Percentiles rank a stretch among this genome's conserved stretches.
phyloP scores from a whole-genome alignment of 2,329 filamentous ascomycete species.

The Sphaerostilbella broomeana region DNA sequence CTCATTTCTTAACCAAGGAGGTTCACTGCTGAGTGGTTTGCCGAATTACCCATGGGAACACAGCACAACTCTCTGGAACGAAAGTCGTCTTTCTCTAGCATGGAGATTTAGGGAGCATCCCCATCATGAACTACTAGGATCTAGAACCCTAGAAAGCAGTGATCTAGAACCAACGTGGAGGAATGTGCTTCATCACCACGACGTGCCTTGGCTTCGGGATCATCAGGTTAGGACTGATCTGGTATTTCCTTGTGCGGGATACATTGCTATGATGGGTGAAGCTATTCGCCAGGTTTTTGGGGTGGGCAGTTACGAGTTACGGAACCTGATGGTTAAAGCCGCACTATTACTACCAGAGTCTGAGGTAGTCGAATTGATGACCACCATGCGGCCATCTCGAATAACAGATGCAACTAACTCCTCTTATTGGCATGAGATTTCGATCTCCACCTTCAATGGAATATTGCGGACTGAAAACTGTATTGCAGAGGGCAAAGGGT shows the following conservation, averaged over 20 bases:
- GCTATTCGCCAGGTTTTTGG: conserved; percentile 23
- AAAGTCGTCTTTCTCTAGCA: conserved; percentile 20
- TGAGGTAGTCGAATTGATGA: conserved; percentile 13
- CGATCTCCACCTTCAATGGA: conserved; percentile 13
- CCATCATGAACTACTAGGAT: conserved; percentile 26
- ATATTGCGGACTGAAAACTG: conserved; percentile 10
- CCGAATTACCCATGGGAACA: conserved; percentile 23
- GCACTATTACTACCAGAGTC: conserved; percentile 11
- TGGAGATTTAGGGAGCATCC: conserved; percentile 17
- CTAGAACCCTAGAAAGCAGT: conserved; percentile 23
- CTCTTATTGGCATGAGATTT: conserved; percentile 14
- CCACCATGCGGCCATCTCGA: conserved; percentile 8
- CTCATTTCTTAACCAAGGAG: background rate
- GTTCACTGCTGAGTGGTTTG: conserved; percentile 29
- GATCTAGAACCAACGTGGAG: conserved; percentile 32
- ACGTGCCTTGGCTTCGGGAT: conserved; percentile 39
- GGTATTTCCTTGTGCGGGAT: conserved; percentile 38
- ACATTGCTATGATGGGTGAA: conserved; percentile 37
- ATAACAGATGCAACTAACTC: conserved; percentile 12
- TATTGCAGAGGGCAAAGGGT: conserved; percentile 9
- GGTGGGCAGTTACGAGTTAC: conserved; percentile 3
- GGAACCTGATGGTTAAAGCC: conserved; percentile 11
- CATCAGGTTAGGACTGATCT: conserved; percentile 34
- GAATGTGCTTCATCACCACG: conserved; percentile 30
- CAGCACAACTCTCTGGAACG: conserved; percentile 16